Percentiles rank a stretch among this genome's conserved stretches.
Conservation (phyloP, 1,284 basidiomycete genomes). For the Pseudozyma flocculosa region DNA sequence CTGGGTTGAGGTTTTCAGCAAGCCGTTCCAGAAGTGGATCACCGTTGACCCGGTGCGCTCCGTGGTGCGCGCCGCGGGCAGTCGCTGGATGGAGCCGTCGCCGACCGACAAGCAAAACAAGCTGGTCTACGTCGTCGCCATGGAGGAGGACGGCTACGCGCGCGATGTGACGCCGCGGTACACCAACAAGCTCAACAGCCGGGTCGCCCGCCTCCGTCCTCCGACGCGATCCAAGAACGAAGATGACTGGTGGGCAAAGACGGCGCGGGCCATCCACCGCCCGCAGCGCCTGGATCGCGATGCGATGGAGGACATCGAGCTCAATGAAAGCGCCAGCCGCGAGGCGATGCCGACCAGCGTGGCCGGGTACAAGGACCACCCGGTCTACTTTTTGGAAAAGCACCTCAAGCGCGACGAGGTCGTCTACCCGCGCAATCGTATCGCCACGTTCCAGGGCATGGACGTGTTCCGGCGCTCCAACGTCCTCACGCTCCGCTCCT, state of each 20-base stretch:
- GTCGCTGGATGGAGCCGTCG: slow-evolving; percentile 72
- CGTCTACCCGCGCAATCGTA: slow-evolving; percentile 73
- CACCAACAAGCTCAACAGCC: slow-evolving; percentile 78
- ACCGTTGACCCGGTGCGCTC: slow-evolving; percentile 81
- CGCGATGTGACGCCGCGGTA: slow-evolving; percentile 65
- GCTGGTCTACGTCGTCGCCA: slow-evolving; percentile 88
- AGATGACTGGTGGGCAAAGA: slow-evolving; percentile 73
- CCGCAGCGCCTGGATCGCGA: slow-evolving; percentile 70
- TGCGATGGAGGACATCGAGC: slow-evolving; percentile 89
- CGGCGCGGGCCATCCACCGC: slow-evolving; percentile 54
- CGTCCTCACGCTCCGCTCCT: slow-evolving; percentile 80
- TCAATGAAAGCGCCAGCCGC: slow-evolving; percentile 73
- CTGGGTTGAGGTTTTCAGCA: slow-evolving; percentile 96
- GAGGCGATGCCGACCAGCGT: slow-evolving; percentile 95
- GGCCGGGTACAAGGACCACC: slow-evolving; percentile 92
- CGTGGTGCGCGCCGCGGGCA: slow-evolving; percentile 56
- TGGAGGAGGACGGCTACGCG: slow-evolving; percentile 75
- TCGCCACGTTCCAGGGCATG: slow-evolving; percentile 90
- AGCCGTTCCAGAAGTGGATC: slow-evolving; percentile 86
- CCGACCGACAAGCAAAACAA: slow-evolving; percentile 70
- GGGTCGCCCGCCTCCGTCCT: slow-evolving; percentile 78
- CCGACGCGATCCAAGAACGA: slow-evolving; percentile 68
- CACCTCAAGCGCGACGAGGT: slow-evolving; percentile 88
- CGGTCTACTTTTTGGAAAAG: slow-evolving; percentile 82
- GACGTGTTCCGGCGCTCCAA: slow-evolving; percentile 84